phyloP scores from a whole-genome alignment of 164 flowering plant genomes.

The Protea cynaroides region DNA sequence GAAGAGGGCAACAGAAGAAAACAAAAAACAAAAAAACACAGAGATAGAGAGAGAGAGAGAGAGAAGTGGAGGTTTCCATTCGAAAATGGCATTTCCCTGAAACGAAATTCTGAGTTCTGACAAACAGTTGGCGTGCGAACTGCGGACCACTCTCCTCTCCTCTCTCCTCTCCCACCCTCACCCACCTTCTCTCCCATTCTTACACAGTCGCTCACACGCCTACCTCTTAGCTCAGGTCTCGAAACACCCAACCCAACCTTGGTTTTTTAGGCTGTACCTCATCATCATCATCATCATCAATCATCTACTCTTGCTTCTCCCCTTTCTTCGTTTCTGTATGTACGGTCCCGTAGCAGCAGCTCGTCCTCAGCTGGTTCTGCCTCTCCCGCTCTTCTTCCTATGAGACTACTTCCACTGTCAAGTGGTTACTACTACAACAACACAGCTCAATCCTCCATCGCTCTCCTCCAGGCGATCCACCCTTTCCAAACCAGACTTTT shows the following conservation, averaged over 20 bases:
- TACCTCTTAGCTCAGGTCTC: too few species aligned
- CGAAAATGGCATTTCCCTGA: too few species aligned
- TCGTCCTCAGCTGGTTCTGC: neutral
- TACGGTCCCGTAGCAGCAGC: neutral
- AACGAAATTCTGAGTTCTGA: too few species aligned
- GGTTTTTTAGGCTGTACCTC: too few species aligned
- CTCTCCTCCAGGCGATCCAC: neutral
- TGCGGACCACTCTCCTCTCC: slow-evolving; percentile 1
- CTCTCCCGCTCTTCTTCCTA: slow-evolving; percentile 6
- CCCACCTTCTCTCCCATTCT: too few species aligned
- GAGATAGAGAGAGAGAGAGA: neutral
- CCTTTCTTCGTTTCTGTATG: neutral
- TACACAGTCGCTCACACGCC: too few species aligned
- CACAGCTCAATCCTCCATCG: slow-evolving; percentile 6
- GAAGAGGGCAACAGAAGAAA: neutral
- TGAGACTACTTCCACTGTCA: slow-evolving; percentile 13
- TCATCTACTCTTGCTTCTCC: too few species aligned
- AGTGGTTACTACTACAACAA: slow-evolving; percentile 7
- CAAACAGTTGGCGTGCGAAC: neutral
- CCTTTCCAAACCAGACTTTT: too few species aligned
- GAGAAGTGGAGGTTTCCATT: neutral
- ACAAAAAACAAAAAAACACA: too few species aligned
- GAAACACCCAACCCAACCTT: too few species aligned
- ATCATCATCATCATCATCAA: too few species aligned
- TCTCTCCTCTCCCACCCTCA: neutral